These are phyloP conservation scores for Aspergillus novofumigatus DNA, from an alignment of 2,329 filamentous ascomycete genomes.

Conservation along the genomic window DNA sequence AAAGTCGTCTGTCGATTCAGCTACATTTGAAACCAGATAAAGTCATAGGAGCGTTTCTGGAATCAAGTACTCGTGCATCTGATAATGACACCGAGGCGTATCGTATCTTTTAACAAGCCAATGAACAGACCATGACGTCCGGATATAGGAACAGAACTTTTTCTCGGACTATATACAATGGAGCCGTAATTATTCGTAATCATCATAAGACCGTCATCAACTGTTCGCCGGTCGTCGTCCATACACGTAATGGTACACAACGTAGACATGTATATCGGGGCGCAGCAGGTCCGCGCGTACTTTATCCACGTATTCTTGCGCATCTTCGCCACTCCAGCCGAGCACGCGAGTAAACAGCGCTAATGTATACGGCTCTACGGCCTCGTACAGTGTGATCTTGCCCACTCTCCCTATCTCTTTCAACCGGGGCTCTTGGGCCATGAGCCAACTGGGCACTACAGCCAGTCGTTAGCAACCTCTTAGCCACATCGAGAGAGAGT, in stretches of 20 bases:
- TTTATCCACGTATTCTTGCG: slow-evolving; percentile 26
- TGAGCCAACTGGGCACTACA: slow-evolving; percentile 30
- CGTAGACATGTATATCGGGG: slow-evolving; percentile 25
- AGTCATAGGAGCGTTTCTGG: not conserved
- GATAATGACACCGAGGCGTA: not conserved
- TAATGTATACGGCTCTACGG: slow-evolving; percentile 36
- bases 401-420: slow-evolving; percentile 35
- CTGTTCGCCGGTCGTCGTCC: slow-evolving; percentile 26
- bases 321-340: slow-evolving; percentile 29
- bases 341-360: slow-evolving; percentile 37
- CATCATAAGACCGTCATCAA: slow-evolving; percentile 10
- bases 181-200: not conserved
- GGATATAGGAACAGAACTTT: not conserved
- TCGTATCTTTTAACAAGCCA: not conserved
- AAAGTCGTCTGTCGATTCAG: not conserved
- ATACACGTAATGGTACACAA: slow-evolving; percentile 30
- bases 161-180: not conserved
- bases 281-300: slow-evolving; percentile 25
- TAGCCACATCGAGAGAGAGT: not conserved
- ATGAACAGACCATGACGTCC: slow-evolving; percentile 1
- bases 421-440: slow-evolving; percentile 31
- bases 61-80: not conserved
- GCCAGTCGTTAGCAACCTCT: slow-evolving; percentile 5
- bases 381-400: slow-evolving; percentile 26
- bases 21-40: not conserved